Conservation (phyloP, 139 green algal species). For the Dunaliella primolecta region DNA sequence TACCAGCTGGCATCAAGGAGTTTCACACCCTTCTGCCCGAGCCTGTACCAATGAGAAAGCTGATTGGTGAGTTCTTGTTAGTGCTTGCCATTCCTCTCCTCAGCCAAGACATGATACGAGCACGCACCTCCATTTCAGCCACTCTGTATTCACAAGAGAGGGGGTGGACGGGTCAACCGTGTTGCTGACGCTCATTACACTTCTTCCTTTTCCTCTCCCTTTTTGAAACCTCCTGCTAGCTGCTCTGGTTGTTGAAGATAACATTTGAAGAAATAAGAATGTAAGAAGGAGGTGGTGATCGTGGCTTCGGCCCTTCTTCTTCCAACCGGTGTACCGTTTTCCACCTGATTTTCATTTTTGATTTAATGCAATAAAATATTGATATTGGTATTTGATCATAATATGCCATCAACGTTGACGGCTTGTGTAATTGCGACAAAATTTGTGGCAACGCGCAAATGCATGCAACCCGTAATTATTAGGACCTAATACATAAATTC, state of each 20-base stretch:
- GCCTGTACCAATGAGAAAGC: slow-evolving; percentile 19
- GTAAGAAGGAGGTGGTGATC: background rate
- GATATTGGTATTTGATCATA: no score
- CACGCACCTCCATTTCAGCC: slow-evolving; percentile 45
- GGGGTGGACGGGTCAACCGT: background rate
- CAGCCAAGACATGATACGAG: background rate
- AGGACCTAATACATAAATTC: background rate
- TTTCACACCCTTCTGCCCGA: slow-evolving; percentile 41
- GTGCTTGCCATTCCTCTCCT: background rate
- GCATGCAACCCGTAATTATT: background rate
- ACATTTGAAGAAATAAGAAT: background rate
- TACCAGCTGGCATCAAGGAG: slow-evolving; percentile 80
- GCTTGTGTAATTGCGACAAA: background rate
- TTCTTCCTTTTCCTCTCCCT: background rate
- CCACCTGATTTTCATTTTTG: background rate
- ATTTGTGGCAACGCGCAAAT: background rate
- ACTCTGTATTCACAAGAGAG: slow-evolving; percentile 44
- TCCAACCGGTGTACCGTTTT: background rate
- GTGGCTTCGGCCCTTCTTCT: background rate
- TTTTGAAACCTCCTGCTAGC: background rate
- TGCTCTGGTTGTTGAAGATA: background rate
- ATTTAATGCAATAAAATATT: no score
- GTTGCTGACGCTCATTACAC: background rate
- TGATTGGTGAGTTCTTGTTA: background rate
- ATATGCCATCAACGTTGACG: no score